phyloP scores from a whole-genome alignment of 257 asterid species.

The Nemophila menziesii region DNA sequence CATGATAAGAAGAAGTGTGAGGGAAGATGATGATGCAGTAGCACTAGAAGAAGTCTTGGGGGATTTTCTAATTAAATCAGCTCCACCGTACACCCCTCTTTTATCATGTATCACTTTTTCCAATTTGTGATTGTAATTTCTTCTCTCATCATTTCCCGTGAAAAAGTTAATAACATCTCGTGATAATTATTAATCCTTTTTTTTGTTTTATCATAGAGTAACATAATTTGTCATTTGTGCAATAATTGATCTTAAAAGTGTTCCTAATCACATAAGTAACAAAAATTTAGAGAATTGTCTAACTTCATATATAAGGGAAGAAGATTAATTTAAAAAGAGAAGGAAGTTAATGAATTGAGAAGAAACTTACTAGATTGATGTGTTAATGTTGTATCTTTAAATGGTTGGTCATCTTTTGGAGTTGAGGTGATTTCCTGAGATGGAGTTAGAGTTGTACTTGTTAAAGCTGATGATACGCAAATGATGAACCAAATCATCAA shows the following conservation, averaged over 20 bases:
- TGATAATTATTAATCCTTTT: too few relatives aligned
- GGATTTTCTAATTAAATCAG: not conserved
- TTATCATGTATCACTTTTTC: not conserved
- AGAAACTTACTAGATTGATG: not conserved
- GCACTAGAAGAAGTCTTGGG: not conserved
- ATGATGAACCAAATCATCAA: not conserved
- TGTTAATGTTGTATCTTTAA: too few relatives aligned
- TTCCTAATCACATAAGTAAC: too few relatives aligned
- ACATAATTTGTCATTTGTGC: not conserved
- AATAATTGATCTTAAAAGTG: not conserved
- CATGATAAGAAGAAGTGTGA: not conserved
- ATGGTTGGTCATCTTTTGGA: not conserved
- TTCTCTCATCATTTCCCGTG: too few relatives aligned
- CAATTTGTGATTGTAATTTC: not conserved
- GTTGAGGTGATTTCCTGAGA: not conserved
- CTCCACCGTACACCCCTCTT: not conserved
- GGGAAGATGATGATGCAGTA: not conserved
- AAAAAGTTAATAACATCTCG: too few relatives aligned
- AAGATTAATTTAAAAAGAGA: too few relatives aligned
- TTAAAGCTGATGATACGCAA: not conserved
- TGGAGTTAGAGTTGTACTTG: too few relatives aligned
- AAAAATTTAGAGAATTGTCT: too few relatives aligned
- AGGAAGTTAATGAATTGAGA: too few relatives aligned
- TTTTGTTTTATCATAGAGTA: too few relatives aligned
- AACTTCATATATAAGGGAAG: too few relatives aligned